phyloP scores from a whole-genome alignment of 805 yeast species.

The Tetrapisispora arboricola region DNA sequence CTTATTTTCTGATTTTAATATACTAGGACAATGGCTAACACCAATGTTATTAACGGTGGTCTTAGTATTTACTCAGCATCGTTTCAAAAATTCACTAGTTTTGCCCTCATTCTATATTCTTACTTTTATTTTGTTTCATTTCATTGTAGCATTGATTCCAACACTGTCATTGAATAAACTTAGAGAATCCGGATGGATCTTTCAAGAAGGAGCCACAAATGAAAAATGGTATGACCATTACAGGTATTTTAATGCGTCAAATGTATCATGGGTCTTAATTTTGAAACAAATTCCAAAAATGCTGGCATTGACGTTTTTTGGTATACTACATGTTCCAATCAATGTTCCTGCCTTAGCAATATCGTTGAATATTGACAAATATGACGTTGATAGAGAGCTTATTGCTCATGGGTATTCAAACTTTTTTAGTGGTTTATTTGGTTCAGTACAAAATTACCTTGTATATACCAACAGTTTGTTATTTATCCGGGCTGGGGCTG shows the following conservation, averaged over 20 bases:
- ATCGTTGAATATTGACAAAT: conserved; percentile 67
- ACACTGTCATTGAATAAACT: conserved; percentile 49
- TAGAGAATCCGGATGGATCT: conserved; percentile 77
- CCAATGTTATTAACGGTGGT: conserved; percentile 57
- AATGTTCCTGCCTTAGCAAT: conserved; percentile 96
- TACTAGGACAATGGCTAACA: conserved; percentile 54
- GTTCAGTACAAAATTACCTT: conserved; percentile 87
- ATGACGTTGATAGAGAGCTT: conserved; percentile 85
- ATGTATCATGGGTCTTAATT: conserved; percentile 69
- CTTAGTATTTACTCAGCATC: conserved; percentile 53
- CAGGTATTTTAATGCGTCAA: conserved; percentile 51
- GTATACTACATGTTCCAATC: conserved; percentile 92
- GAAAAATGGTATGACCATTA: conserved; percentile 92
- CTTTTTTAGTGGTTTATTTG: conserved; percentile 68
- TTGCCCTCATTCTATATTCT: conserved; percentile 73
- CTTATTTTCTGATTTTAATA: conserved; percentile 29
- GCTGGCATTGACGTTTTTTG: conserved; percentile 93
- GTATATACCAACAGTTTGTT: conserved; percentile 91
- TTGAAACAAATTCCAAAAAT: conserved; percentile 73
- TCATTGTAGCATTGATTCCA: conserved; percentile 56
- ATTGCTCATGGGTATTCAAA: conserved; percentile 94
- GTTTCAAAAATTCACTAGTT: conserved; percentile 54
- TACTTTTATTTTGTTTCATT: conserved; percentile 62
- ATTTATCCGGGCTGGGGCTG: conserved; percentile 92
- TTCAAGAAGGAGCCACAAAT: conserved; percentile 40